These are phyloP conservation scores for Clavispora vitiphila DNA, from an alignment of 805 yeast species.

Conservation along the genomic window DNA sequence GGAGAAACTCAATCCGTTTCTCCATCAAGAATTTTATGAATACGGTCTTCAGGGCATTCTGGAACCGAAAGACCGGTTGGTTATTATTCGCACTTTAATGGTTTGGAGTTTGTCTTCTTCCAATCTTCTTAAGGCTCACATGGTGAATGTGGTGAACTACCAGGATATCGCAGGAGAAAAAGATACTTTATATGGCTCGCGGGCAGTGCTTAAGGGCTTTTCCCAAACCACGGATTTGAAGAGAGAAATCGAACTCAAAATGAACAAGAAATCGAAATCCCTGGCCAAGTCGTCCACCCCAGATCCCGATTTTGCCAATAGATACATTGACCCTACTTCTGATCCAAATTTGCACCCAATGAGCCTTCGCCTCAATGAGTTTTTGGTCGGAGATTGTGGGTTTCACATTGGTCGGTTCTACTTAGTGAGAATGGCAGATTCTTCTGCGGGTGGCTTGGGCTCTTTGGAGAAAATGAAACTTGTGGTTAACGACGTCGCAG, in stretches of 20 bases:
- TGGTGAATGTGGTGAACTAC: slow-evolving; percentile 19
- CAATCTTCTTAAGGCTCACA: slow-evolving; percentile 22
- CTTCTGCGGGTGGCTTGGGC: slow-evolving; percentile 31
- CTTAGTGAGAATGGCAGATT: slow-evolving; percentile 32
- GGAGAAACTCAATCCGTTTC: slow-evolving; percentile 19
- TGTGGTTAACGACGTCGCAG: slow-evolving; percentile 11
- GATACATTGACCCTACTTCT: slow-evolving; percentile 35
- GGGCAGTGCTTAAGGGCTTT: slow-evolving; percentile 33
- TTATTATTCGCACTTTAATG: slow-evolving; percentile 30
- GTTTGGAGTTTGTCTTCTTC: slow-evolving; percentile 34
- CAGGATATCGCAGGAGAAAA: slow-evolving; percentile 37
- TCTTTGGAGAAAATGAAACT: slow-evolving; percentile 30
- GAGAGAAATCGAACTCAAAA: slow-evolving; percentile 26
- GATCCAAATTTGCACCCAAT: slow-evolving; percentile 32
- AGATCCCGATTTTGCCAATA: slow-evolving; percentile 10
- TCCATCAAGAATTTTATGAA: slow-evolving; percentile 23
- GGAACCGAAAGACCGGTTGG: slow-evolving; percentile 29
- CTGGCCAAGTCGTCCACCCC: background rate
- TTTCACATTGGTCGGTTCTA: slow-evolving; percentile 37
- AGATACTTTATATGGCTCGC: slow-evolving; percentile 32
- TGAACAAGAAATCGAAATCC: slow-evolving; percentile 21
- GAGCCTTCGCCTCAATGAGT: slow-evolving; percentile 30
- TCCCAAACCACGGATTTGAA: slow-evolving; percentile 26
- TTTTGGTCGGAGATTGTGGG: slow-evolving; percentile 37
- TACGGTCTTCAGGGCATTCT: slow-evolving; percentile 29